A percentile compares a stretch with the other conserved stretches of the same genome.
These are phyloP conservation scores for Euphorbia celastroides DNA, from an alignment of 441 rosid genomes.

Conservation along the genomic window DNA sequence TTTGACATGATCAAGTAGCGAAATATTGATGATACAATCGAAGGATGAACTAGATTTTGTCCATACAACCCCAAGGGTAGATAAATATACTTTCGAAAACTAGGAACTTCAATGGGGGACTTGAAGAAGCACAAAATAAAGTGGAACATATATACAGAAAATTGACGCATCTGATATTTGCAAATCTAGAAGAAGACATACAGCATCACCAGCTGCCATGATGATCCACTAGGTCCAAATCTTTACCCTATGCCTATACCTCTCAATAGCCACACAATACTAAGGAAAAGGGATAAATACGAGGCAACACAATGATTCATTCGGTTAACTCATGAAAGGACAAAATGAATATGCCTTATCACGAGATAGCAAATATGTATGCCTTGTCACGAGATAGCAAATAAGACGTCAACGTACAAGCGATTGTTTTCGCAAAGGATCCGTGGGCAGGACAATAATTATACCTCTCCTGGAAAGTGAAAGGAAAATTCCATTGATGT, in stretches of 20 bases:
- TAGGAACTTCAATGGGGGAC: not conserved
- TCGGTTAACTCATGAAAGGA: not conserved
- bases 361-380: not conserved
- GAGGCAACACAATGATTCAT: not conserved
- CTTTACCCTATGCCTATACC: constrained; percentile 2
- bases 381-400: not conserved
- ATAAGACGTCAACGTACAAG: not conserved
- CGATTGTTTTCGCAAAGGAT: not conserved
- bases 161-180: not conserved
- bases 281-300: not conserved
- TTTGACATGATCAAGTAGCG: not conserved
- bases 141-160: not conserved
- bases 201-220: not conserved
- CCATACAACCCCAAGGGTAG: not conserved
- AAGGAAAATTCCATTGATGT: not conserved
- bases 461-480: not conserved
- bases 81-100: not conserved
- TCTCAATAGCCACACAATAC: not conserved
- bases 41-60: not conserved
- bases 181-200: not conserved
- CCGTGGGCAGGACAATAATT: not conserved
- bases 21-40: not conserved
- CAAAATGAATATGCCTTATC: not conserved
- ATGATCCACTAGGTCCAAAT: not conserved
- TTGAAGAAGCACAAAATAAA: not conserved